Evolutionary conservation across 257 asterid species (phyloP).

Genomic region (Fraxinus americana): DNA sequence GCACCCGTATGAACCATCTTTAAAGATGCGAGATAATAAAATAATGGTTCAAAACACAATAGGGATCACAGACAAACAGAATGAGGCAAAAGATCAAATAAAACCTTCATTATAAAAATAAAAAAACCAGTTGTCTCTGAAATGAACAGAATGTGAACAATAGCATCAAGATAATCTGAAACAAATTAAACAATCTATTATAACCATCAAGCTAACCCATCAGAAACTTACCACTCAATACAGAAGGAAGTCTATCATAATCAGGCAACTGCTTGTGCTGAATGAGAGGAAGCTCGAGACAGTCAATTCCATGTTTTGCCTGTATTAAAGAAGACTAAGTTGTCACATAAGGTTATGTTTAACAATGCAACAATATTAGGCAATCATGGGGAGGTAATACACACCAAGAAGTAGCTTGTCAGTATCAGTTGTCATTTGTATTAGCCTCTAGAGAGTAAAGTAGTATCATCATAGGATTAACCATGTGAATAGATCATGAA

Average conservation of each 20-base stretch:
- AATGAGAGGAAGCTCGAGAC: conserved; percentile 85
- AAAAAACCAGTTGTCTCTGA: background rate
- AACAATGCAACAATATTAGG: background rate
- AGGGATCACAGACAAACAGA: background rate
- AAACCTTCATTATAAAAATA: background rate
- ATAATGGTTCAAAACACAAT: background rate
- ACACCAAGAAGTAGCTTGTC: conserved; percentile 4
- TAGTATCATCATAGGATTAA: background rate
- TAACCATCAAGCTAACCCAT: conserved; percentile 16
- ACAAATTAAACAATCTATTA: background rate
- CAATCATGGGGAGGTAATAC: background rate
- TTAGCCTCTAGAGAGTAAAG: background rate
- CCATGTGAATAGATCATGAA: background rate
- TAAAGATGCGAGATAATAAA: background rate
- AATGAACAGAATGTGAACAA: background rate
- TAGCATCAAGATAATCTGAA: background rate
- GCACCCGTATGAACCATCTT: background rate
- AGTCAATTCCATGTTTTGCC: conserved; percentile 59
- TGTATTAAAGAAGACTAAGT: conserved; percentile 26
- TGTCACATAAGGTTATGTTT: background rate
- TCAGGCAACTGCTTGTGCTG: conserved; percentile 70
- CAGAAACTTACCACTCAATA: conserved; percentile 50
- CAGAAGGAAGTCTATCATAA: conserved; percentile 50
- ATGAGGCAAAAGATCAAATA: background rate
- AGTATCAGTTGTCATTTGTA: background rate